Evolutionary conservation across 2,329 filamentous ascomycete genomes (phyloP).

Genomic region (Colletotrichum eremochloae): DNA sequence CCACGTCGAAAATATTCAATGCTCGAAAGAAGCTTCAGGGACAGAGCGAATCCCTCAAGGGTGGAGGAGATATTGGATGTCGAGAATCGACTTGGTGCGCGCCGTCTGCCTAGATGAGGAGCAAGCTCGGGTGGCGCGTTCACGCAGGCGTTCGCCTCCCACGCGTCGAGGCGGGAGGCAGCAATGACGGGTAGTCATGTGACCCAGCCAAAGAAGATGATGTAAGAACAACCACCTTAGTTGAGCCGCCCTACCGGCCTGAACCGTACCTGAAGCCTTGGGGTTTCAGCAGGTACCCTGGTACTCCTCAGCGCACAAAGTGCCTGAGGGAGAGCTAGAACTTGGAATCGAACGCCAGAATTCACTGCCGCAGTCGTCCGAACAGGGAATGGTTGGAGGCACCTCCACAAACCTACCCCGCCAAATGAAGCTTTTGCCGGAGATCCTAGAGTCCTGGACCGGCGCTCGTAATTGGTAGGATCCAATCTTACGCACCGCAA

Average conservation of each 20-base stretch:
- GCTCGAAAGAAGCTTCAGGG: neutral
- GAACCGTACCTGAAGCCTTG: constrained; percentile 2
- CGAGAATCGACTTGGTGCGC: neutral
- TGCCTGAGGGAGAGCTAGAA: constrained; percentile 6
- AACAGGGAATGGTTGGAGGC: constrained; percentile 35
- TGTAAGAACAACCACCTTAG: neutral
- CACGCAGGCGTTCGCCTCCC: constrained; percentile 1
- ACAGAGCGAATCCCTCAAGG: neutral
- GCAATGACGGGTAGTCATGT: constrained; percentile 41
- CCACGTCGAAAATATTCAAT: neutral
- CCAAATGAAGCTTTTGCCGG: constrained; percentile 23
- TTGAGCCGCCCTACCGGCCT: constrained; percentile 5
- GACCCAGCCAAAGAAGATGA: neutral
- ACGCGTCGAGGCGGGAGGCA: constrained; percentile 35
- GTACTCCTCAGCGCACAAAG: neutral
- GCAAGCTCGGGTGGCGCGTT: constrained; percentile 27
- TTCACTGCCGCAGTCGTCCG: constrained; percentile 35
- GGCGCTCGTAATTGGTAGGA: constrained; percentile 14
- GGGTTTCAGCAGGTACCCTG: constrained; percentile 4
- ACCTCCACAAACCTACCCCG: constrained; percentile 39
- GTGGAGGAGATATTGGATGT: neutral
- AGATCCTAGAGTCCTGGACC: constrained; percentile 16
- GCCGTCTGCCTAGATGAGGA: constrained; percentile 7
- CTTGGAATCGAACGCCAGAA: neutral
- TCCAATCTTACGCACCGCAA: constrained; percentile 19